A percentile compares a stretch with the other conserved stretches of the same genome.
Evolutionary conservation across 805 yeast genomes (phyloP).

Genomic region (Wickerhamomyces silvicola): DNA sequence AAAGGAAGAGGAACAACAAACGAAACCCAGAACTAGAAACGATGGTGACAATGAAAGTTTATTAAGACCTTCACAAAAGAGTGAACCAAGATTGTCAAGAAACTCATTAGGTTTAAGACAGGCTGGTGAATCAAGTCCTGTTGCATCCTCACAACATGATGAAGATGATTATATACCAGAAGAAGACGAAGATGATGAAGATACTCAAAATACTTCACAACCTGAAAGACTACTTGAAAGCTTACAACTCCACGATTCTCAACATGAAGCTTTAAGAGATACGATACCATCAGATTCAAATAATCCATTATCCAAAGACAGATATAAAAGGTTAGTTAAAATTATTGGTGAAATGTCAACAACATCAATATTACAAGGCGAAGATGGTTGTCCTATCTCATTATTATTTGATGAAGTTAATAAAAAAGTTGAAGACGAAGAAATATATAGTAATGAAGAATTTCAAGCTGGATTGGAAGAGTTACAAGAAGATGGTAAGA

Average conservation of each 20-base stretch:
- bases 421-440: slow-evolving; percentile 28
- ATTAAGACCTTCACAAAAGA: slow-evolving; percentile 1
- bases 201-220: slow-evolving; percentile 6
- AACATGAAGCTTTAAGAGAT: neutral
- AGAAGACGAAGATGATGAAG: slow-evolving; percentile 10
- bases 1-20: slow-evolving; percentile 23
- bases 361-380: slow-evolving; percentile 19
- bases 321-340: slow-evolving; percentile 8
- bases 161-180: slow-evolving; percentile 14
- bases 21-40: slow-evolving; percentile 17
- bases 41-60: neutral
- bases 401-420: slow-evolving; percentile 30
- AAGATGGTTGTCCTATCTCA: slow-evolving; percentile 25
- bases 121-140: slow-evolving; percentile 4
- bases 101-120: slow-evolving; percentile 2
- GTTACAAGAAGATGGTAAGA: slow-evolving; percentile 24
- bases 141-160: slow-evolving; percentile 10
- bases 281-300: neutral
- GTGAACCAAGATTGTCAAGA: no score
- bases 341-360: slow-evolving; percentile 7
- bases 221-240: slow-evolving; percentile 1
- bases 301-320: slow-evolving; percentile 10
- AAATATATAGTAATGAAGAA: slow-evolving; percentile 29
- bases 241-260: slow-evolving; percentile 1
- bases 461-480: slow-evolving; percentile 28